These are phyloP conservation scores for Capsella bursapastoris DNA, from an alignment of 345 rosid genomes.

Conservation along the genomic window DNA sequence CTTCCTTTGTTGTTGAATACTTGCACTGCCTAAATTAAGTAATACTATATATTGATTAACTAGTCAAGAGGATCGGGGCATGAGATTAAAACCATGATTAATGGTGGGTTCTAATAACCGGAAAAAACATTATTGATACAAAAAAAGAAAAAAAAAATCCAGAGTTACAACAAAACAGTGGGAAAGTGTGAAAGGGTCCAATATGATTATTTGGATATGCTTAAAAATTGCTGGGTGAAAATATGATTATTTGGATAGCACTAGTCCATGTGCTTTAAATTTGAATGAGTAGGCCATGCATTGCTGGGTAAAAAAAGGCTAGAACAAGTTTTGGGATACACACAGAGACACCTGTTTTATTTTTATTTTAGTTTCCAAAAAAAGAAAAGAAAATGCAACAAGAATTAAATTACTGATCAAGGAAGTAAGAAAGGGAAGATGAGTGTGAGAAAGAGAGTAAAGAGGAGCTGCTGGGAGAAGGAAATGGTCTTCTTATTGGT, in stretches of 20 bases:
- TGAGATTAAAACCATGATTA: background rate
- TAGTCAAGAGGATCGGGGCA: slow-evolving; percentile 18
- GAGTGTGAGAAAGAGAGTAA: slow-evolving; percentile 59
- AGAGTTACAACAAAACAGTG: background rate
- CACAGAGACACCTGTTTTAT: background rate
- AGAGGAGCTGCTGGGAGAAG: slow-evolving; percentile 60
- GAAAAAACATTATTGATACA: background rate
- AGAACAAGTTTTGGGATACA: background rate
- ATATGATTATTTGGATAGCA: background rate
- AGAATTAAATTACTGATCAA: slow-evolving; percentile 17
- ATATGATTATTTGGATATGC: background rate
- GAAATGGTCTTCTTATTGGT: slow-evolving; percentile 47
- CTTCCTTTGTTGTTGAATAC: too few relatives aligned
- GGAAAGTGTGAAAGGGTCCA: background rate
- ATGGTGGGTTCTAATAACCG: too few relatives aligned
- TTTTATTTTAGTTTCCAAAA: background rate
- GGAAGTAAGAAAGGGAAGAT: slow-evolving; percentile 49
- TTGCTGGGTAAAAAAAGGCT: background rate
- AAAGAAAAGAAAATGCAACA: background rate
- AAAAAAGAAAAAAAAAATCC: too few relatives aligned
- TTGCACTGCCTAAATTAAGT: background rate
- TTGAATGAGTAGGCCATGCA: background rate
- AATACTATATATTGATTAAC: background rate
- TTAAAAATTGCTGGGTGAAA: too few relatives aligned
- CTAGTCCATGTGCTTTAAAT: background rate